phyloP scores from a whole-genome alignment of 306 rosid genomes.

The Aeschynomene evenia region DNA sequence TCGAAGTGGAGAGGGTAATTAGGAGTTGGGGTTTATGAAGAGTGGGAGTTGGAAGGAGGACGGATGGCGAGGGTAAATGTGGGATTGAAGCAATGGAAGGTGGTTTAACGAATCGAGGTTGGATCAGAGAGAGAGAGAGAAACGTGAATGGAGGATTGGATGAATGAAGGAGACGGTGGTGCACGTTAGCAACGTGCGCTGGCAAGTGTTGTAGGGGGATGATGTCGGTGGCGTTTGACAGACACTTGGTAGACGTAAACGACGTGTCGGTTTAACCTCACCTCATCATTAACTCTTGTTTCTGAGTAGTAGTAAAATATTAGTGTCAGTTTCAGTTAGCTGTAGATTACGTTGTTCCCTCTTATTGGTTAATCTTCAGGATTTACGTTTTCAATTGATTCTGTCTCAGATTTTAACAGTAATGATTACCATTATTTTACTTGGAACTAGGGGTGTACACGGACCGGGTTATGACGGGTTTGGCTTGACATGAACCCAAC shows the following conservation, averaged over 20 bases:
- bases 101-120: neutral
- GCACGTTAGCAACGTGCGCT: constrained; percentile 51
- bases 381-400: too few species aligned
- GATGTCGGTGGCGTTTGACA: constrained; percentile 58
- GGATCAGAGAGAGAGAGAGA: neutral
- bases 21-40: neutral
- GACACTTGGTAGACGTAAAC: constrained; percentile 16
- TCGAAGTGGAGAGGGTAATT: neutral
- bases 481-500: too few species aligned
- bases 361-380: too few species aligned
- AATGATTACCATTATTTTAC: too few species aligned
- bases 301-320: too few species aligned
- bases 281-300: neutral
- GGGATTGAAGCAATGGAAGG: neutral
- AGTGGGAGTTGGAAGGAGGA: neutral
- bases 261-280: constrained; percentile 26
- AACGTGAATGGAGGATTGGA: neutral
- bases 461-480: too few species aligned
- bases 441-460: too few species aligned
- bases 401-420: too few species aligned
- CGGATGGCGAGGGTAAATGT: constrained; percentile 7
- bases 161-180: neutral
- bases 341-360: too few species aligned
- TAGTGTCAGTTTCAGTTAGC: too few species aligned
- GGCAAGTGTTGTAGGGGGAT: constrained; percentile 9